Percentiles rank a stretch among this genome's conserved stretches.
These are phyloP conservation scores for Lactarius deliciosus DNA, from an alignment of 768 basidiomycete genomes.

Conservation along the genomic window DNA sequence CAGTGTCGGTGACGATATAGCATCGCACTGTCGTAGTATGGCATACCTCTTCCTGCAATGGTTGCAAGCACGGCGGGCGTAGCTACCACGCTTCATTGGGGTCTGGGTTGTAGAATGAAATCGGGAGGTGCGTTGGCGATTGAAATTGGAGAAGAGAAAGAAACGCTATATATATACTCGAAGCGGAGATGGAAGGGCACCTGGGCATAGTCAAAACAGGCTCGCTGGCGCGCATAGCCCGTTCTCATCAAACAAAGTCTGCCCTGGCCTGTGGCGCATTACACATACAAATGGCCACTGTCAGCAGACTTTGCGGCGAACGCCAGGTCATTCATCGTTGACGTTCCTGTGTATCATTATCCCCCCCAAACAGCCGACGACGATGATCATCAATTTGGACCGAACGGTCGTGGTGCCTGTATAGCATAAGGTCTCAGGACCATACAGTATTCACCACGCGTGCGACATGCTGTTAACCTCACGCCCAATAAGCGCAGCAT, in stretches of 20 bases:
- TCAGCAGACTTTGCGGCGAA: constrained; percentile 3
- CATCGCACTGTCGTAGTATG: background rate
- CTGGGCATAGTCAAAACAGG: constrained; percentile 3
- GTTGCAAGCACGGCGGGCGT: constrained; percentile 38
- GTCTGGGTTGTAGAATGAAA: background rate
- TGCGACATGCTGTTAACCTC: background rate
- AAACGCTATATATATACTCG: background rate
- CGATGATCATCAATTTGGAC: background rate
- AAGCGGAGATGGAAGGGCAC: background rate
- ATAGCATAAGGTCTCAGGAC: background rate
- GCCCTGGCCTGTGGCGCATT: constrained; percentile 5
- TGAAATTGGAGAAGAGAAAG: background rate
- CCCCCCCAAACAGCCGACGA: background rate
- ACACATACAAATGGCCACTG: background rate
- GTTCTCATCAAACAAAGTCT: constrained; percentile 11
- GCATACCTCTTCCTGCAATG: constrained; percentile 36
- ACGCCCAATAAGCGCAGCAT: background rate
- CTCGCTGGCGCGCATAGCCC: background rate
- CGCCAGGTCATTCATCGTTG: constrained; percentile 3
- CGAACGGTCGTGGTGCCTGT: background rate
- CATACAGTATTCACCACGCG: background rate
- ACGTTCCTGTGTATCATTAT: constrained; percentile 5
- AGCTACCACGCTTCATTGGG: constrained; percentile 32
- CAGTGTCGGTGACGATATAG: background rate
- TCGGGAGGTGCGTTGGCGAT: background rate